Base-by-base conservation (phyloP, 208 protist genomes). In the Acanthamoeba sp. region DNA sequence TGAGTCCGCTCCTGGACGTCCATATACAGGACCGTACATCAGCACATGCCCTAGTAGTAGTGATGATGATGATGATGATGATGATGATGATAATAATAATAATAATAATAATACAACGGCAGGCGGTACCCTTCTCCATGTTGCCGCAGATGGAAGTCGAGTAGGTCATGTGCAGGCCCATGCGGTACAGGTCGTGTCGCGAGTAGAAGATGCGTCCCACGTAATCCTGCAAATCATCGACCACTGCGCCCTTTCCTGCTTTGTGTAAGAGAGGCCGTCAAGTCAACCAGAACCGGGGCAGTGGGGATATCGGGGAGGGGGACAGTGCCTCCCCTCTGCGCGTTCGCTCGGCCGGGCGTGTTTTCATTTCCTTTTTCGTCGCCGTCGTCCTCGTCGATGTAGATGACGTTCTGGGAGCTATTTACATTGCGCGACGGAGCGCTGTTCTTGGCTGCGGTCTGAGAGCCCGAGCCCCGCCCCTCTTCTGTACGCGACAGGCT, bases 121-220 rank as follows among this genome's bases (percentile, higher is more conserved):
- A 78, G 69, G 10, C 5, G 38, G 38, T 59, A 87, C 78, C 78
- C 24, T 87, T 87, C 22, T 87, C 78, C 78, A 87, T 87, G 45
- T 36, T 59, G 24, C 78, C 78, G 45, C 78, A 87, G 5, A 87
- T 87, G 45, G 78, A 50, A 1, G 32, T 87, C 78, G 45, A 22
- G 78, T 87, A 59, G 45, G 78, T 50, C 78, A 50, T 27, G 42
- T 87, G 45, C 32, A 87, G 22, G 78, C 78, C 78, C 18, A 87
- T 20, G 38, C 78, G 45, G 48, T 22, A n/a, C 29, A 87, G 48
- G 36, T 87, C 78, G 22, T 62, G 45, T 10, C 34, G n/a, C n/a
- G 78, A 87, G 12, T 57, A 87, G 42, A 87, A 87, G 27, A 87
- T 87, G 78, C 45, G 78, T 18, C 78, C 78, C 24, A 87, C 78